Percentiles rank a stretch among this genome's conserved stretches.
These are phyloP conservation scores for Colletotrichum truncatum DNA, from an alignment of 2,329 filamentous ascomycete genomes.

Conservation along the genomic window DNA sequence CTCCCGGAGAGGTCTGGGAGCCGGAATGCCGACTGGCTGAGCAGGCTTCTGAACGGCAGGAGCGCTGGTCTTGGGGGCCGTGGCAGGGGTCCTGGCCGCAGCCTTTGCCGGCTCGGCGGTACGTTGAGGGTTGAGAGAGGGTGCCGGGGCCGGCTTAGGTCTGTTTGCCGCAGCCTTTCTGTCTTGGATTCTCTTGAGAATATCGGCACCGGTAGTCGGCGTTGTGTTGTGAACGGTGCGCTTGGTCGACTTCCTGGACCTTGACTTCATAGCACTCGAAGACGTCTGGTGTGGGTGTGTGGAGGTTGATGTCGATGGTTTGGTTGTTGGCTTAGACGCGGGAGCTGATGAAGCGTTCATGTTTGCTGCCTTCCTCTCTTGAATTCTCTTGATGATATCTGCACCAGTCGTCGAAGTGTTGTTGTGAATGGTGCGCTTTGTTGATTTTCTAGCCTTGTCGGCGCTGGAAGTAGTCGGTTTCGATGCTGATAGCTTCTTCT, in stretches of 20 bases:
- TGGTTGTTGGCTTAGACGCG: background rate
- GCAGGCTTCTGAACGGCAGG: background rate
- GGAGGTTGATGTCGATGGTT: background rate
- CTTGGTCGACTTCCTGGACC: background rate
- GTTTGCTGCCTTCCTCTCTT: background rate
- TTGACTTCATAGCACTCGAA: background rate
- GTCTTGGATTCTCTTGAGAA: constrained; percentile 15
- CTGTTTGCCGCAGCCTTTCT: constrained; percentile 2
- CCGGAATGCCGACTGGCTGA: background rate
- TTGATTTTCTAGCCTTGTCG: background rate
- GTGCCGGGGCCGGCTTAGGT: background rate
- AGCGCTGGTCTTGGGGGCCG: background rate
- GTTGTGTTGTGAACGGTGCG: constrained; percentile 1
- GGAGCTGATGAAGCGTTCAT: background rate
- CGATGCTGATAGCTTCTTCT: background rate
- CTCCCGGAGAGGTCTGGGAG: background rate
- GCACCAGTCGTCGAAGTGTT: background rate
- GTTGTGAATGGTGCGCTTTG: background rate
- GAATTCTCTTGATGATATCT: background rate
- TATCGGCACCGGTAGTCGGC: background rate
- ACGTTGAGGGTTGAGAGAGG: background rate
- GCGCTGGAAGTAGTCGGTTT: background rate
- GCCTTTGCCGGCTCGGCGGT: background rate
- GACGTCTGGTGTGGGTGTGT: background rate
- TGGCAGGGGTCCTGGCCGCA: background rate